Evolutionary conservation across 352 stramenopile genomes (phyloP).

Genomic region (Phytophthora sojae): DNA sequence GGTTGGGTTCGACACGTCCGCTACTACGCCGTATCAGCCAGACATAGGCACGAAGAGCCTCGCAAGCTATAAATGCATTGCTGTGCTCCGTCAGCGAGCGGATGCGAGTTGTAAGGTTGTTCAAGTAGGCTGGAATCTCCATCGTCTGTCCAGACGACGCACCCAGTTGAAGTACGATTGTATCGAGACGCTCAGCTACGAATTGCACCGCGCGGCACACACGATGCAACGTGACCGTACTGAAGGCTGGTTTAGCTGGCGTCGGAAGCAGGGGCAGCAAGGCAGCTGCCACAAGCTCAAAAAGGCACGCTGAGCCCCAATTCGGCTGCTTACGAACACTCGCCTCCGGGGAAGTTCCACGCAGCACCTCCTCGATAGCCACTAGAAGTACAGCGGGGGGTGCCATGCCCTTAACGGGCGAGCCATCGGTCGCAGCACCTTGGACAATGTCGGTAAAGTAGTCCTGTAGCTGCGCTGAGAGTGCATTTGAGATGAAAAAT

Average conservation of each 20-base stretch:
- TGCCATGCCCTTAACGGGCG: neutral
- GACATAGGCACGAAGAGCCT: constrained; percentile 71
- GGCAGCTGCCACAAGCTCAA: constrained; percentile 58
- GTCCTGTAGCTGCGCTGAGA: constrained; percentile 57
- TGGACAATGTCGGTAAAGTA: constrained; percentile 61
- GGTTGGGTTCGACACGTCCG: neutral
- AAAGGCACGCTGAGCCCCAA: constrained; percentile 53
- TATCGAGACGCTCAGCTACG: constrained; percentile 59
- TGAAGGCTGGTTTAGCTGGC: neutral
- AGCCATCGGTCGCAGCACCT: constrained; percentile 15
- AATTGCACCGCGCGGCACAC: constrained; percentile 57
- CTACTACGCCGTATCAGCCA: constrained; percentile 68
- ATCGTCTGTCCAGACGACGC: constrained; percentile 50
- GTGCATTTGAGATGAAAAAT: constrained; percentile 44
- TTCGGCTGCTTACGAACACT: constrained; percentile 59
- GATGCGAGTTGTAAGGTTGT: constrained; percentile 57
- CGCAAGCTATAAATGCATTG: constrained; percentile 65
- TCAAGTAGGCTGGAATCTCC: constrained; percentile 44
- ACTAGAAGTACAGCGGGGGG: constrained; percentile 49
- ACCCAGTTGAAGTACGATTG: constrained; percentile 52
- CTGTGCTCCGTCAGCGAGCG: constrained; percentile 44
- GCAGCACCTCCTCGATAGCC: constrained; percentile 65
- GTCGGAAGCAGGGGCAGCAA: constrained; percentile 61
- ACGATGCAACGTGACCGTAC: constrained; percentile 30
- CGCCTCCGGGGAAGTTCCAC: constrained; percentile 43